Evolutionary conservation across 805 yeast genomes (phyloP).

Genomic region (Barnettozyma pratensis): DNA sequence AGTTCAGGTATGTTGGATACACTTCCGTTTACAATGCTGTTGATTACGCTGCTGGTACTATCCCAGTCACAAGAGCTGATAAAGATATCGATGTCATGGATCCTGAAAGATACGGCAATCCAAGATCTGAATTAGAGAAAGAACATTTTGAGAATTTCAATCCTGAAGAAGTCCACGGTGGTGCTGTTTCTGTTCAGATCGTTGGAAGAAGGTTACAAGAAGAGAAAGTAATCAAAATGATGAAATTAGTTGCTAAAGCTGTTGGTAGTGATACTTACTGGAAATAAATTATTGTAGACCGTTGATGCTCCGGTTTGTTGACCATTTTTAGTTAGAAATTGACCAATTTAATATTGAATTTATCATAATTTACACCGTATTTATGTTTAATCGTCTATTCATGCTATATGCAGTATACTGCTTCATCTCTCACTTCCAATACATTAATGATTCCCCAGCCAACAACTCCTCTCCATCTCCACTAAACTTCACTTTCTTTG

Average conservation of each 20-base stretch:
- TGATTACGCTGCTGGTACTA: conserved; percentile 50
- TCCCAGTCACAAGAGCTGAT: conserved; percentile 58
- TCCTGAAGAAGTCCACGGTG: conserved; percentile 48
- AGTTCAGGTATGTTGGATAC: conserved; percentile 32
- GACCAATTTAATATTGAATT: no score
- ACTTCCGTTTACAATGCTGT: conserved; percentile 50
- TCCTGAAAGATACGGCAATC: conserved; percentile 21
- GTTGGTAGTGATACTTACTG: conserved; percentile 17
- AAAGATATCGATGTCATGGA: conserved; percentile 34
- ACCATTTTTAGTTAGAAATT: no score
- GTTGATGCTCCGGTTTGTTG: no score
- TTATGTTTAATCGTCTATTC: no score
- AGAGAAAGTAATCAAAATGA: conserved; percentile 50
- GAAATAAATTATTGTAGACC: neutral
- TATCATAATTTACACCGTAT: no score
- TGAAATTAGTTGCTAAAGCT: conserved; percentile 32
- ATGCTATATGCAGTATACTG: no score
- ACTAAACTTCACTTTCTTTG: no score
- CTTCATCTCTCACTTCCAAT: no score
- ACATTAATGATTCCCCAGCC: no score
- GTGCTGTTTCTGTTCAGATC: conserved; percentile 62
- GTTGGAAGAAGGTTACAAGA: conserved; percentile 57
- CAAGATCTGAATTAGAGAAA: conserved; percentile 38
- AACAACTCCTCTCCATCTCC: no score
- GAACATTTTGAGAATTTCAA: conserved; percentile 42